Conservation (phyloP, 2,329 filamentous ascomycete genomes). For the Stagonosporopsis chrysanthemi region DNA sequence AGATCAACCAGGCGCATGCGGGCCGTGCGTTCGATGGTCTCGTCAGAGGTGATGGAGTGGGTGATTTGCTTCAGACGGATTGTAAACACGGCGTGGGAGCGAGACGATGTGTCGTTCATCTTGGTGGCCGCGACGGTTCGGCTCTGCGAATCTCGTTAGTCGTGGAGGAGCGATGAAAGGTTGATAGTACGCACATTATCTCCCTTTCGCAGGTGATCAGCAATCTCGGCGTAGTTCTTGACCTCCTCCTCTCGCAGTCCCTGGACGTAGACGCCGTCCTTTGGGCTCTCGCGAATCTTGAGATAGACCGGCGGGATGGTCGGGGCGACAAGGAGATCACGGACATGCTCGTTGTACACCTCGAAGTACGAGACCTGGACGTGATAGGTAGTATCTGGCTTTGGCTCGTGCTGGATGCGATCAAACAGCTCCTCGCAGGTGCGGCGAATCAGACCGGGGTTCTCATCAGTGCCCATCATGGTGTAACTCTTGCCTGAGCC, state of each 20-base stretch:
- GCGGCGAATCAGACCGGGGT: constrained; percentile 89
- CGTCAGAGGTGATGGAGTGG: constrained; percentile 95
- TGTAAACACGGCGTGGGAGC: constrained; percentile 96
- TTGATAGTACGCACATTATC: constrained; percentile 61
- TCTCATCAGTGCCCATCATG: constrained; percentile 88
- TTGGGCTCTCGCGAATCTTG: constrained; percentile 95
- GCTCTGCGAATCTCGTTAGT: constrained; percentile 55
- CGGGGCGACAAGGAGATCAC: constrained; percentile 85
- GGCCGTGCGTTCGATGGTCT: constrained; percentile 93
- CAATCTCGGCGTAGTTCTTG: constrained; percentile 83
- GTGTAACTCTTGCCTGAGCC: constrained; percentile 98
- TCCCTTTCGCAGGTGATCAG: constrained; percentile 88
- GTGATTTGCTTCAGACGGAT: constrained; percentile 98
- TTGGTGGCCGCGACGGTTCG: constrained; percentile 93
- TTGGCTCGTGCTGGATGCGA: constrained; percentile 84
- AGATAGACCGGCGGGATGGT: constrained; percentile 87
- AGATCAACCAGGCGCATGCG: constrained; percentile 95
- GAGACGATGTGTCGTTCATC: constrained; percentile 98
- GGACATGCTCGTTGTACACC: constrained; percentile 99
- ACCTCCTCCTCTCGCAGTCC: constrained; percentile 94
- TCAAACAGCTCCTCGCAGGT: constrained; percentile 97
- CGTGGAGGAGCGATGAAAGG: not conserved
- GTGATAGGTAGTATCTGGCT: constrained; percentile 92
- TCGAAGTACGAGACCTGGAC: constrained; percentile 99
- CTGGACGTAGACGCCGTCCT: constrained; percentile 95